Evolutionary conservation across 2,329 filamentous ascomycete genomes (phyloP).

Genomic region (Fusarium tjaetaba): DNA sequence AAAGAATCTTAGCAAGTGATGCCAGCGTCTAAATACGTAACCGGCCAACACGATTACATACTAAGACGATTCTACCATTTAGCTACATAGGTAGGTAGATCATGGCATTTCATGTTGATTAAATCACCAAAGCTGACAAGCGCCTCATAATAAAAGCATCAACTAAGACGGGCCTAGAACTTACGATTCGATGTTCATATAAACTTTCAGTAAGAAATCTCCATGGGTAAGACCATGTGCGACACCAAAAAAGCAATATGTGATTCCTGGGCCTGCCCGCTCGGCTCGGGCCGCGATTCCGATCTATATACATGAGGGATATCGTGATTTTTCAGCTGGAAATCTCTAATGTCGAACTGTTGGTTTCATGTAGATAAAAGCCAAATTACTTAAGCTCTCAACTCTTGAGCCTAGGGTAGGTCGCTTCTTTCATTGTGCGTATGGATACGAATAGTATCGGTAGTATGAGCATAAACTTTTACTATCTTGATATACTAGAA

Average conservation of each 20-base stretch:
- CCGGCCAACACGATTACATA: background rate
- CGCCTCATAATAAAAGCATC: background rate
- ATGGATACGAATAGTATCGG: background rate
- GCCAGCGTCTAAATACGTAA: conserved; percentile 43
- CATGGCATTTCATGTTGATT: background rate
- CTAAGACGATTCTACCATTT: background rate
- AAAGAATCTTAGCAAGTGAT: conserved; percentile 51
- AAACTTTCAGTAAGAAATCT: background rate
- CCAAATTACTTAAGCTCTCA: background rate
- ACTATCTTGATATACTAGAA: background rate
- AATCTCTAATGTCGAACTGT: background rate
- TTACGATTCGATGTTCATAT: background rate
- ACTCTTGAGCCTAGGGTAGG: background rate
- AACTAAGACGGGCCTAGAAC: background rate
- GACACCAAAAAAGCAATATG: background rate
- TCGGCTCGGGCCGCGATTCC: conserved; percentile 54
- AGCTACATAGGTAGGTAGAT: background rate
- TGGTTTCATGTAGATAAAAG: background rate
- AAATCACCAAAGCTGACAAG: background rate
- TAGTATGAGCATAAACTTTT: background rate
- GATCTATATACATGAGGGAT: conserved; percentile 44
- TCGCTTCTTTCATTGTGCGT: background rate
- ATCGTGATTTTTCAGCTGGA: background rate
- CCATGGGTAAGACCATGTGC: background rate
- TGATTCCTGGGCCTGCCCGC: conserved; percentile 49